Evolutionary conservation across 352 stramenopile species (phyloP).

Genomic region (Globisporangium echinulatum): DNA sequence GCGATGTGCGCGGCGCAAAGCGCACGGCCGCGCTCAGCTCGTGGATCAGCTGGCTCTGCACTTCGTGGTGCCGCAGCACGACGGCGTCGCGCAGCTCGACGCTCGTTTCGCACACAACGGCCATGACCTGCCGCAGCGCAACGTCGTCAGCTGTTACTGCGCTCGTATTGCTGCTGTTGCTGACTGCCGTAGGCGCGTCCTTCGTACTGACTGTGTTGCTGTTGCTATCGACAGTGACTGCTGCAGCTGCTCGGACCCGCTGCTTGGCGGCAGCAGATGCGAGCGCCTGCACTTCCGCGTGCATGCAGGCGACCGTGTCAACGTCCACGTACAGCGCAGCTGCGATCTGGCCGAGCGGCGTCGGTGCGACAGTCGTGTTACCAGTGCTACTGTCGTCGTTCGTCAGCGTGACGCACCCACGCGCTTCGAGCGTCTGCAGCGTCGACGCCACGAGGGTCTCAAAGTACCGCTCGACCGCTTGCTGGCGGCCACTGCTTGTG

Average conservation of each 20-base stretch:
- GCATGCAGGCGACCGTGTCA: conserved; percentile 75
- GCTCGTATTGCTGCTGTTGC: no score
- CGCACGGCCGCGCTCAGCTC: conserved; percentile 53
- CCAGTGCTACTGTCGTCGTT: conserved; percentile 16
- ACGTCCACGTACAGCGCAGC: conserved; percentile 96
- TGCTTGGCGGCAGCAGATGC: conserved; percentile 10
- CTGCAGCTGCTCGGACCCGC: background rate
- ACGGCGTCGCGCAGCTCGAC: conserved; percentile 93
- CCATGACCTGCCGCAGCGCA: conserved; percentile 27
- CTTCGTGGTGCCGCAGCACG: conserved; percentile 97
- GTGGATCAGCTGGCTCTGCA: conserved; percentile 67
- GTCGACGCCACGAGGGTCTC: conserved; percentile 69
- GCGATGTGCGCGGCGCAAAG: conserved; percentile 49
- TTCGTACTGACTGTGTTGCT: no score
- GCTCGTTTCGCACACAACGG: conserved; percentile 58
- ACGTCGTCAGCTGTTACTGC: conserved; percentile 6
- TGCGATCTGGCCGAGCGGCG: conserved; percentile 89
- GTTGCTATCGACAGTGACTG: no score
- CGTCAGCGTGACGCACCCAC: conserved; percentile 79
- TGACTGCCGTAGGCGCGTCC: no score
- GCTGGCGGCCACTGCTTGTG: background rate
- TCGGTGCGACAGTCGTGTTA: conserved; percentile 52
- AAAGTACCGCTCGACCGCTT: conserved; percentile 64
- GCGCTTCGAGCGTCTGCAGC: conserved; percentile 74
- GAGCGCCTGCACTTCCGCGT: conserved; percentile 25